Percentiles rank a stretch among this genome's conserved stretches.
Conservation (phyloP, 768 basidiomycete genomes). For the Candolleomyces eurysporus region DNA sequence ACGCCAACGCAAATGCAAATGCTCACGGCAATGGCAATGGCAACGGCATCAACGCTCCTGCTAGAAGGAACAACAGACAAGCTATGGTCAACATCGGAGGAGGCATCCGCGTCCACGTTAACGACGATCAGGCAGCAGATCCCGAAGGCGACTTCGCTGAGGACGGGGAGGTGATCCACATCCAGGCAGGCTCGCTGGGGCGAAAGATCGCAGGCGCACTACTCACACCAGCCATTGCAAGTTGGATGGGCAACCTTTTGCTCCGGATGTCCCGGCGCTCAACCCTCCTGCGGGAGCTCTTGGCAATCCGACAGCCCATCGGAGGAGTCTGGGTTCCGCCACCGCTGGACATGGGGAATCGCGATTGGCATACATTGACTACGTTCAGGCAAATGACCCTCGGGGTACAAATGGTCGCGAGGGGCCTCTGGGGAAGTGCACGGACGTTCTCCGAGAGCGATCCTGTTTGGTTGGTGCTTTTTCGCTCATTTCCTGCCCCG, state of each 20-base stretch:
- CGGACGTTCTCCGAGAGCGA: slow-evolving; percentile 65
- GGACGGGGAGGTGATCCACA: slow-evolving; percentile 53
- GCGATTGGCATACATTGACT: slow-evolving; percentile 8
- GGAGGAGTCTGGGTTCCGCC: slow-evolving; percentile 13
- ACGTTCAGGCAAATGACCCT: slow-evolving; percentile 23
- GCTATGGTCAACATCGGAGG: neutral
- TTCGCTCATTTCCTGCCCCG: slow-evolving; percentile 4
- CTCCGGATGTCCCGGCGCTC: slow-evolving; percentile 51
- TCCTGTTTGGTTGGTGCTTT: slow-evolving; percentile 60
- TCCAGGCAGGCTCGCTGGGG: slow-evolving; percentile 60
- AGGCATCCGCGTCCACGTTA: neutral
- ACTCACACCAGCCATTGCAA: slow-evolving; percentile 64
- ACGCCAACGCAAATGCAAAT: slow-evolving; percentile 19
- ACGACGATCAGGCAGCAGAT: slow-evolving; percentile 28
- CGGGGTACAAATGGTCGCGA: slow-evolving; percentile 36
- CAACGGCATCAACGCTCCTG: slow-evolving; percentile 16
- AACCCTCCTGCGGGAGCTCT: slow-evolving; percentile 34
- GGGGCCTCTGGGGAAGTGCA: slow-evolving; percentile 53
- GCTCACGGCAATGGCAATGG: slow-evolving; percentile 19
- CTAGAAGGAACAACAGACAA: neutral
- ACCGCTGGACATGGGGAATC: slow-evolving; percentile 10
- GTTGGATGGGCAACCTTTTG: slow-evolving; percentile 60
- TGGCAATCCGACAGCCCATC: slow-evolving; percentile 22
- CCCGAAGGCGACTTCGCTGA: neutral
- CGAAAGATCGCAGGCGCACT: slow-evolving; percentile 69